Evolutionary conservation across 108 stramenopile genomes (phyloP).

Genomic region (Cyclotella cryptica): DNA sequence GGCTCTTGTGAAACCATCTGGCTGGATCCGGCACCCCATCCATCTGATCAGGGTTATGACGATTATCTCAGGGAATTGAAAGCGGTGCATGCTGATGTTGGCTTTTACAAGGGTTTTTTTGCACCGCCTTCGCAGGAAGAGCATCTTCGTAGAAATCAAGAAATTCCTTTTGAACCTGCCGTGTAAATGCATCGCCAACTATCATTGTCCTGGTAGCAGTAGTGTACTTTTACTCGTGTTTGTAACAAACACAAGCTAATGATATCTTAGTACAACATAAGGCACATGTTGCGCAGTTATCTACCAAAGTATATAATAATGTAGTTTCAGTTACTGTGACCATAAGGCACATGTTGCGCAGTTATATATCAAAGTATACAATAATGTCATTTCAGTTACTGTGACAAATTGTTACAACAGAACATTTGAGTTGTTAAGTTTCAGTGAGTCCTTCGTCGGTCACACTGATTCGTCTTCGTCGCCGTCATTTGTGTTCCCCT

Average conservation of each 20-base stretch:
- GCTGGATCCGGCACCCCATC: not conserved
- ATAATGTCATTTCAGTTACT: too few relatives aligned
- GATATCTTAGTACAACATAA: too few relatives aligned
- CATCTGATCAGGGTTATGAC: not conserved
- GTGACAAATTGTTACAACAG: not conserved
- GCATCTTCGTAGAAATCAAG: not conserved
- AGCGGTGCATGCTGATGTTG: not conserved
- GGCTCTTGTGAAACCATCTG: constrained; percentile 5
- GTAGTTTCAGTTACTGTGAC: too few relatives aligned
- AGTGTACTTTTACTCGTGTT: too few relatives aligned
- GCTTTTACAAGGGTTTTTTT: not conserved
- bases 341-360: too few relatives aligned
- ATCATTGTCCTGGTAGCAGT: too few relatives aligned
- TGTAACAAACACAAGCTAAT: too few relatives aligned
- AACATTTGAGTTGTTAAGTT: not conserved
- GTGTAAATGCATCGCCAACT: too few relatives aligned
- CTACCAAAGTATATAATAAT: too few relatives aligned
- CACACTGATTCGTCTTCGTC: not conserved
- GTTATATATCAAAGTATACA: too few relatives aligned
- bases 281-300: too few relatives aligned
- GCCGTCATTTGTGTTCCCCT: not conserved
- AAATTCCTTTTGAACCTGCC: not conserved
- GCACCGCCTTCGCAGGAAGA: constrained; percentile 7
- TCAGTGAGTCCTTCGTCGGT: not conserved
- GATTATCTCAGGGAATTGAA: not conserved